phyloP scores from a whole-genome alignment of 306 rosid species.

The Rosa rugosa region DNA sequence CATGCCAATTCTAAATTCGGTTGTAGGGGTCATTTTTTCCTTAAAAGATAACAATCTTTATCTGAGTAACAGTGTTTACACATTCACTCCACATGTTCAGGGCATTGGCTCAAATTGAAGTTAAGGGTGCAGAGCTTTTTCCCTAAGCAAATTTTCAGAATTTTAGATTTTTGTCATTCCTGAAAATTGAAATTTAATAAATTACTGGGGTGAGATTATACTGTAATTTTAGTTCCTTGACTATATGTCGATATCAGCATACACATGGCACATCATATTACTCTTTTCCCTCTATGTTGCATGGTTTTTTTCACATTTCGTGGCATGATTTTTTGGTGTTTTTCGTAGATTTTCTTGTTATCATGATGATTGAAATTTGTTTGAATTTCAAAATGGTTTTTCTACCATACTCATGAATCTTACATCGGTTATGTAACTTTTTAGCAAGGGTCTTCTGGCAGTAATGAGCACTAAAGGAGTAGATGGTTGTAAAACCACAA shows the following conservation, averaged over 20 bases:
- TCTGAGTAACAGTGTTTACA: background rate
- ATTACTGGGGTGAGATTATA: background rate
- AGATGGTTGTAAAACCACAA: constrained; percentile 62
- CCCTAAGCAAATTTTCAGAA: background rate
- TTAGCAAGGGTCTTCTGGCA: constrained; percentile 66
- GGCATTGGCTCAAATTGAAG: background rate
- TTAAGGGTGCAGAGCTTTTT: background rate
- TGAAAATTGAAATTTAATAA: background rate
- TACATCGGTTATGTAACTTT: constrained; percentile 13
- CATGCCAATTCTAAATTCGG: background rate
- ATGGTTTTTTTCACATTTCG: background rate
- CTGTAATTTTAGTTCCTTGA: background rate
- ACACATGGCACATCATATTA: background rate
- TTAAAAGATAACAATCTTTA: background rate
- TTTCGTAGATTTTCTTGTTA: background rate
- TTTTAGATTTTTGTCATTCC: background rate
- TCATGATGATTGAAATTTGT: background rate
- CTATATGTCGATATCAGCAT: background rate
- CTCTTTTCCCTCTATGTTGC: background rate
- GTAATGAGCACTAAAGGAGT: constrained; percentile 89
- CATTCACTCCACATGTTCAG: background rate
- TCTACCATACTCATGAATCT: background rate
- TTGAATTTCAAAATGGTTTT: background rate
- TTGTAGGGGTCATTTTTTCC: background rate
- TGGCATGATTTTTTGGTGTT: background rate